Evolutionary conservation across 768 basidiomycete species (phyloP).

Genomic region (Tulasnella calospora): DNA sequence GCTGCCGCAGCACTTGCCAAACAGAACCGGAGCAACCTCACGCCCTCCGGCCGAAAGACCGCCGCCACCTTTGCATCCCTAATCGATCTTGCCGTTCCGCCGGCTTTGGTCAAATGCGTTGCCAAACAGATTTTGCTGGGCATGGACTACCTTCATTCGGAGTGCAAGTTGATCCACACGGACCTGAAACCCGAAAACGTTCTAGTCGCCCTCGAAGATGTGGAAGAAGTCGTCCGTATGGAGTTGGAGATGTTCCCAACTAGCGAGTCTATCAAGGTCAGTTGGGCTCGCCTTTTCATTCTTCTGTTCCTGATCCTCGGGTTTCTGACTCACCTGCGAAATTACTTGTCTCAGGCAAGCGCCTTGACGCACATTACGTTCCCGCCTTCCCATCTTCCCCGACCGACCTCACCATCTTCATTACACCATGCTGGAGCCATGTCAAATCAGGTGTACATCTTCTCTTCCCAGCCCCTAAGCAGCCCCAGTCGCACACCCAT

Average conservation of each 20-base stretch:
- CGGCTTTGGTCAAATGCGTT: conserved; percentile 76
- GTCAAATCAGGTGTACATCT: conserved; percentile 32
- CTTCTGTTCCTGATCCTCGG: not conserved
- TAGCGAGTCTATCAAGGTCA: conserved; percentile 25
- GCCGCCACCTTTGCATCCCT: conserved; percentile 15
- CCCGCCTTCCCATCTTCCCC: conserved; percentile 18
- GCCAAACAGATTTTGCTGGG: conserved; percentile 83
- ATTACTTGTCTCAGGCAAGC: conserved; percentile 15
- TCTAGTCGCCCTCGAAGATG: conserved; percentile 40
- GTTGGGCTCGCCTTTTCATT: not conserved
- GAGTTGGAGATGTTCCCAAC: conserved; percentile 24
- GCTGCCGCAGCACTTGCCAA: conserved; percentile 13
- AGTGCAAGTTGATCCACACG: conserved; percentile 89
- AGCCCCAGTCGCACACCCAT: conserved; percentile 33
- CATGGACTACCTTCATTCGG: conserved; percentile 86
- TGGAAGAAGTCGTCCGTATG: conserved; percentile 52
- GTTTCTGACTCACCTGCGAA: conserved; percentile 7
- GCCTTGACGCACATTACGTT: conserved; percentile 15
- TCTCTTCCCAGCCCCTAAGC: conserved; percentile 40
- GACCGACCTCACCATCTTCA: conserved; percentile 20
- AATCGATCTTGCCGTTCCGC: conserved; percentile 59
- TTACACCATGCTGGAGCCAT: conserved; percentile 13
- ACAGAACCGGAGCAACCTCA: not conserved
- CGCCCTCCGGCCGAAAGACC: conserved; percentile 1
- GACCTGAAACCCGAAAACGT: conserved; percentile 86